These are phyloP conservation scores for Hypoxylon sp. DNA, from an alignment of 2,329 filamentous ascomycete species.

Conservation along the genomic window DNA sequence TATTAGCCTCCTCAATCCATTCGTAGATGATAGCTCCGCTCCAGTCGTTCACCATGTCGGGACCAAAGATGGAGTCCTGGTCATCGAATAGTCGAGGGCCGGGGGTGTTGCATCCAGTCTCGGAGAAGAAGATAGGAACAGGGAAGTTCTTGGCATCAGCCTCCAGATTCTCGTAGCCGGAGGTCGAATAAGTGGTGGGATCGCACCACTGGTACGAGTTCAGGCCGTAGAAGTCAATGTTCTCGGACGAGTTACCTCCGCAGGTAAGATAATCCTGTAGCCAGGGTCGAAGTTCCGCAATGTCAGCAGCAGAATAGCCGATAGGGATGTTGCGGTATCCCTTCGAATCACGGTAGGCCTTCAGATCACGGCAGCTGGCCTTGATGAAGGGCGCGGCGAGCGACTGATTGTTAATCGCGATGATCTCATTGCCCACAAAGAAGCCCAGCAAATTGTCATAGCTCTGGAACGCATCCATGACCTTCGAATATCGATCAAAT, in stretches of 20 bases:
- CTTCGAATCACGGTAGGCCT: constrained; percentile 80
- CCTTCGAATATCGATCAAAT: constrained; percentile 73
- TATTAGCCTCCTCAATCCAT: constrained; percentile 86
- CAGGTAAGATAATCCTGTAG: constrained; percentile 81
- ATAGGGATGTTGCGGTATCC: constrained; percentile 84
- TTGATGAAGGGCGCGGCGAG: constrained; percentile 84
- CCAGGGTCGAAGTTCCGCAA: constrained; percentile 73
- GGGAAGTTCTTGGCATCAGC: constrained; percentile 75
- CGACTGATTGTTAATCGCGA: constrained; percentile 71
- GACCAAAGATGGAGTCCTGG: constrained; percentile 80
- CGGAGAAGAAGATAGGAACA: constrained; percentile 90
- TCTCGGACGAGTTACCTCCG: constrained; percentile 74
- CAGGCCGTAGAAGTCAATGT: constrained; percentile 84
- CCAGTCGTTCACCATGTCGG: constrained; percentile 75
- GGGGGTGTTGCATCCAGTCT: constrained; percentile 82
- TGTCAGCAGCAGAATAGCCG: constrained; percentile 89
- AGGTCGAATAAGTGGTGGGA: constrained; percentile 64
- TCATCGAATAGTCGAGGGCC: constrained; percentile 74
- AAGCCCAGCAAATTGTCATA: constrained; percentile 87
- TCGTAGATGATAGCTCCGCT: constrained; percentile 89
- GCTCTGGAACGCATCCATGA: constrained; percentile 80
- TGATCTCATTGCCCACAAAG: constrained; percentile 90
- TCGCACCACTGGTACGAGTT: constrained; percentile 90
- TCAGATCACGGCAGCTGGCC: constrained; percentile 83
- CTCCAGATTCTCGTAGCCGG: constrained; percentile 78